A percentile compares a stretch with the other conserved stretches of the same genome.
These are phyloP conservation scores for Roridomyces roridus DNA, from an alignment of 768 basidiomycete genomes.

Conservation along the genomic window DNA sequence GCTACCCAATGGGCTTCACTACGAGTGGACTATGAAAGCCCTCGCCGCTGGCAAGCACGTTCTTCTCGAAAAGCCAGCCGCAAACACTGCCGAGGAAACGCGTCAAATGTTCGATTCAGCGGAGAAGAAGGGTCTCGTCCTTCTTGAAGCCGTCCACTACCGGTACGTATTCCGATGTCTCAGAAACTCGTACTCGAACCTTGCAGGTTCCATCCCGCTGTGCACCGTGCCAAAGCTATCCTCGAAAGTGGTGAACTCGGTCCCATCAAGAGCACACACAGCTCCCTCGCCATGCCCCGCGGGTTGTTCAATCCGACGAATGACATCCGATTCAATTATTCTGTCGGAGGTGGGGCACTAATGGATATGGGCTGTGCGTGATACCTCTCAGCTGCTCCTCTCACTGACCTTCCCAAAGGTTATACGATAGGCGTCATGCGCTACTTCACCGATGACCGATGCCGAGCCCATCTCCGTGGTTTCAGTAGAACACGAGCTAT, in stretches of 20 bases:
- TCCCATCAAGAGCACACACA: conserved; percentile 48
- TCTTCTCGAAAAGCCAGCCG: conserved; percentile 66
- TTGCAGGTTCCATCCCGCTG: conserved; percentile 68
- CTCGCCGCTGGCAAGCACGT: conserved; percentile 74
- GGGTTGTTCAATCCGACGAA: conserved; percentile 36
- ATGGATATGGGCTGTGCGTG: conserved; percentile 69
- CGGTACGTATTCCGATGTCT: conserved; percentile 34
- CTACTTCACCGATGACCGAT: conserved; percentile 51
- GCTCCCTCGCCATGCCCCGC: conserved; percentile 43
- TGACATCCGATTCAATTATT: conserved; percentile 60
- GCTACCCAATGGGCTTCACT: conserved; percentile 68
- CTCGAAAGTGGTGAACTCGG: conserved; percentile 64
- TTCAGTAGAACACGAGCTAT: conserved; percentile 37
- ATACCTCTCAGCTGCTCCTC: too few relatives aligned
- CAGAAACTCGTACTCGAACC: conserved; percentile 1
- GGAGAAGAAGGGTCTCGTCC: conserved; percentile 52
- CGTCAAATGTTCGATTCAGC: conserved; percentile 60
- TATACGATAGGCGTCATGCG: conserved; percentile 55
- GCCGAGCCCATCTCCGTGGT: conserved; percentile 49
- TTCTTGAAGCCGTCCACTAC: conserved; percentile 69
- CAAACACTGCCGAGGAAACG: conserved; percentile 57
- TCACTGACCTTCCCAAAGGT: too few relatives aligned
- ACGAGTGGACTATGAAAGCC: conserved; percentile 74
- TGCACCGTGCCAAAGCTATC: conserved; percentile 60
- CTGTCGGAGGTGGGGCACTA: conserved; percentile 63